A percentile compares a stretch with the other conserved stretches of the same genome.
Conservation (phyloP, 371 early-diverging fungal species). For the Capillidium heterosporum region DNA sequence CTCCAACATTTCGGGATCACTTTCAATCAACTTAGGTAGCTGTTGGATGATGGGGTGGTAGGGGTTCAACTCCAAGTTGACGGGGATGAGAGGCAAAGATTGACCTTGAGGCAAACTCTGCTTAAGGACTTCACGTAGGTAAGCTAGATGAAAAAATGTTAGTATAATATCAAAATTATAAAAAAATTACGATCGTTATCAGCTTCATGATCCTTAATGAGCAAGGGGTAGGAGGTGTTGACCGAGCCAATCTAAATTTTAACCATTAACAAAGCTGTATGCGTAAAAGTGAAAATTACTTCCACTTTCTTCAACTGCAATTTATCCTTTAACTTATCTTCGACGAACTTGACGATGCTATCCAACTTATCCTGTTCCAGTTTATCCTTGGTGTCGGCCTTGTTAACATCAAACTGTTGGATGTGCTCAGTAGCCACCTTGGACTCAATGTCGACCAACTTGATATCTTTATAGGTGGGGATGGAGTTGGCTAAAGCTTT, state of each 20-base stretch:
- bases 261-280: neutral
- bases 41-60: conserved; percentile 55
- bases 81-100: conserved; percentile 24
- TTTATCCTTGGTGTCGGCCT: conserved; percentile 4
- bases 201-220: conserved; percentile 57
- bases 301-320: conserved; percentile 52
- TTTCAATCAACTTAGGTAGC: conserved; percentile 31
- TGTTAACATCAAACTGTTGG: neutral
- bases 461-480: conserved; percentile 48
- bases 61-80: conserved; percentile 73
- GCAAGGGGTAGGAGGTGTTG: conserved; percentile 47
- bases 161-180: neutral
- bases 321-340: conserved; percentile 32
- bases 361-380: conserved; percentile 33
- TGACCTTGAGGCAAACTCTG: conserved; percentile 14
- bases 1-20: conserved; percentile 40
- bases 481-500: conserved; percentile 76
- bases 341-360: conserved; percentile 45
- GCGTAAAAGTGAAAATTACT: neutral
- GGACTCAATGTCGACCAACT: conserved; percentile 38
- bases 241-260: conserved; percentile 16
- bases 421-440: conserved; percentile 12
- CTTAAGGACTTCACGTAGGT: neutral
- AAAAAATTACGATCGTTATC: conserved; percentile 45
- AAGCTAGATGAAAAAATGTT: neutral